A percentile compares a stretch with the other conserved stretches of the same genome.
These are phyloP conservation scores for Hibiscus syriacus DNA, from an alignment of 345 rosid species.

Conservation along the genomic window DNA sequence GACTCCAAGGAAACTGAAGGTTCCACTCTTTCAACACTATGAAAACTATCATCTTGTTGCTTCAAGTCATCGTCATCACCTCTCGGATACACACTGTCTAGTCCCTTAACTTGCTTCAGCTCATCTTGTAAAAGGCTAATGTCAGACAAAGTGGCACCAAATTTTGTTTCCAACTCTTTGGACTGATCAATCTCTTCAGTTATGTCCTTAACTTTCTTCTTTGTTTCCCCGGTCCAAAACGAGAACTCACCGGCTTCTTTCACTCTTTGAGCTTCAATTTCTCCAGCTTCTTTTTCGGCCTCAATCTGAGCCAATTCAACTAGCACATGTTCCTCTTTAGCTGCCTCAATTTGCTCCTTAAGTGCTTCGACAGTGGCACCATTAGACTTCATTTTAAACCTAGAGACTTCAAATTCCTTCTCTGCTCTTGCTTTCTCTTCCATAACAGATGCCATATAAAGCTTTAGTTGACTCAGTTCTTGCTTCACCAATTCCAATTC, in stretches of 20 bases:
- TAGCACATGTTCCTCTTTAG: slow-evolving; percentile 68
- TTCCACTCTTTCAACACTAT: not conserved
- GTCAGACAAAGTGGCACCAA: slow-evolving; percentile 51
- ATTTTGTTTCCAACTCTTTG: slow-evolving; percentile 43
- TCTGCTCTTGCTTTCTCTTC: slow-evolving; percentile 48
- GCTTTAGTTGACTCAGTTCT: slow-evolving; percentile 68
- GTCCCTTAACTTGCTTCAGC: slow-evolving; percentile 36
- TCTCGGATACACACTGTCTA: not conserved
- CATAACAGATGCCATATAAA: slow-evolving; percentile 51
- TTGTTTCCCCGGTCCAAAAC: slow-evolving; percentile 23
- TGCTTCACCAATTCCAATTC: slow-evolving; percentile 56
- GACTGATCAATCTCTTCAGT: slow-evolving; percentile 41
- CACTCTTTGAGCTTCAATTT: slow-evolving; percentile 40
- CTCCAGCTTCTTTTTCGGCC: slow-evolving; percentile 59
- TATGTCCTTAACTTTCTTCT: slow-evolving; percentile 26
- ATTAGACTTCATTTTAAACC: slow-evolving; percentile 20
- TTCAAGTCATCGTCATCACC: not conserved
- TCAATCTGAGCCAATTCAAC: slow-evolving; percentile 76
- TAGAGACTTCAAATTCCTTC: slow-evolving; percentile 34
- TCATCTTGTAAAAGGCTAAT: slow-evolving; percentile 50
- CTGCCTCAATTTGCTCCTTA: slow-evolving; percentile 58
- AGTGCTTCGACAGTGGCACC: slow-evolving; percentile 33
- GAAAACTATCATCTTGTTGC: not conserved
- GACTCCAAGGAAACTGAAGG: slow-evolving; percentile 24
- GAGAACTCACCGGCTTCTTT: slow-evolving; percentile 34